Evolutionary conservation across 495 filamentous ascomycete species (phyloP).

Genomic region (Talaromyces liani): DNA sequence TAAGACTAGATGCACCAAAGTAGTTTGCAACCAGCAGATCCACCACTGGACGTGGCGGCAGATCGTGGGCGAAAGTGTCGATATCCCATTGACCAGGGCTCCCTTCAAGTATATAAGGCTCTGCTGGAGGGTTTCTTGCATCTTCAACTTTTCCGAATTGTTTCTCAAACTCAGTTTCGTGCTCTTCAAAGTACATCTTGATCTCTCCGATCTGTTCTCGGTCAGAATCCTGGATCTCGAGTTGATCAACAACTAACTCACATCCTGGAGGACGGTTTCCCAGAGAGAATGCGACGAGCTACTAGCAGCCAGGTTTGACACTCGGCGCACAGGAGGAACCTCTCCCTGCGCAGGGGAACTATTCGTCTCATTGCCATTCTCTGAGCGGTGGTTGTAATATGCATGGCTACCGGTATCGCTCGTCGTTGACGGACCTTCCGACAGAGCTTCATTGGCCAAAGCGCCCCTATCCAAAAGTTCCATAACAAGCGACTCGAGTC

Average conservation of each 20-base stretch:
- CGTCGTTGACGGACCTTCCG: not conserved
- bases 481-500: constrained; percentile 44
- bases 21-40: constrained; percentile 38
- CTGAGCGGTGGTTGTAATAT: not conserved
- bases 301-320: constrained; percentile 13
- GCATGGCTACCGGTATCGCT: not conserved
- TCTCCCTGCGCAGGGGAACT: constrained; percentile 7
- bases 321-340: not conserved
- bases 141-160: constrained; percentile 17
- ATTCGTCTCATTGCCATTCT: constrained; percentile 52
- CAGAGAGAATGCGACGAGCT: constrained; percentile 35
- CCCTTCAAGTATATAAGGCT: constrained; percentile 23
- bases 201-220: constrained; percentile 28
- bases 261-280: constrained; percentile 8
- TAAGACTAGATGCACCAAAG: constrained; percentile 29
- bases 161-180: constrained; percentile 17
- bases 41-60: constrained; percentile 32
- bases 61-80: constrained; percentile 11
- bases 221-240: not conserved
- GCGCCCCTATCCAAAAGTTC: constrained; percentile 30
- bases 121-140: constrained; percentile 6
- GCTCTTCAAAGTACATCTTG: constrained; percentile 21
- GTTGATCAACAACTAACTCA: not conserved
- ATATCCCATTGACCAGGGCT: constrained; percentile 8
- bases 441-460: constrained; percentile 4